Percentiles rank a stretch among this genome's conserved stretches.
Evolutionary conservation across 2,329 filamentous ascomycete genomes (phyloP).

Genomic region (Chrysoporthe austroafricana): DNA sequence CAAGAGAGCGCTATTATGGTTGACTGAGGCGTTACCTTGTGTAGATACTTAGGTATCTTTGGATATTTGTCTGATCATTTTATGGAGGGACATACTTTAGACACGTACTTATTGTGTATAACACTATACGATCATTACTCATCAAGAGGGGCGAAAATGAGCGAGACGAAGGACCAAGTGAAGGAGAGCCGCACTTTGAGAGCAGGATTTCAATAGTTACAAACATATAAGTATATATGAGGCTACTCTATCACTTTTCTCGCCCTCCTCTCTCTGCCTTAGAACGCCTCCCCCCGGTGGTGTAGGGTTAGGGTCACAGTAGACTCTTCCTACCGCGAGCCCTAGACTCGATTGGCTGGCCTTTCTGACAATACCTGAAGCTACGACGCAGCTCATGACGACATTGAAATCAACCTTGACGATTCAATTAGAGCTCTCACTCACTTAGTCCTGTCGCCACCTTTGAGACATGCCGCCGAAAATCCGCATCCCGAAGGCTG

Average conservation of each 20-base stretch:
- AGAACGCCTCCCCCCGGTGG: too few species aligned
- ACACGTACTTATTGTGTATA: neutral
- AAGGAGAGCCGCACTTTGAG: too few species aligned
- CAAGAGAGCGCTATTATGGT: slow-evolving; percentile 27
- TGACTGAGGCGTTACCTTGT: slow-evolving; percentile 5
- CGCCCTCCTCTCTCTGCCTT: too few species aligned
- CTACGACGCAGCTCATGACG: neutral
- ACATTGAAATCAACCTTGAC: neutral
- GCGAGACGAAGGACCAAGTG: too few species aligned
- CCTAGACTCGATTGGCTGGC: too few species aligned
- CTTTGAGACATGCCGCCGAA: slow-evolving; percentile 43
- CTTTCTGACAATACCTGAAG: neutral
- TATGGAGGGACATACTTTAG: neutral
- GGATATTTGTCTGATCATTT: neutral
- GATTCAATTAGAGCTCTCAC: neutral
- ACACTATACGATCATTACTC: too few species aligned
- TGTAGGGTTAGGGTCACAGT: slow-evolving; percentile 33
- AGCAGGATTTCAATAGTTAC: too few species aligned
- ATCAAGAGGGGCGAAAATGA: too few species aligned
- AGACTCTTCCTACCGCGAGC: too few species aligned
- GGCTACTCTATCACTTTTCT: too few species aligned
- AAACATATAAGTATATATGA: too few species aligned
- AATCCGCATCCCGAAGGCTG: slow-evolving; percentile 51
- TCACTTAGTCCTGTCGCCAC: neutral
- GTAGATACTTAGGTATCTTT: too few species aligned